Conservation (phyloP, 2,329 filamentous ascomycete species). For the Diaporthe helianthi region DNA sequence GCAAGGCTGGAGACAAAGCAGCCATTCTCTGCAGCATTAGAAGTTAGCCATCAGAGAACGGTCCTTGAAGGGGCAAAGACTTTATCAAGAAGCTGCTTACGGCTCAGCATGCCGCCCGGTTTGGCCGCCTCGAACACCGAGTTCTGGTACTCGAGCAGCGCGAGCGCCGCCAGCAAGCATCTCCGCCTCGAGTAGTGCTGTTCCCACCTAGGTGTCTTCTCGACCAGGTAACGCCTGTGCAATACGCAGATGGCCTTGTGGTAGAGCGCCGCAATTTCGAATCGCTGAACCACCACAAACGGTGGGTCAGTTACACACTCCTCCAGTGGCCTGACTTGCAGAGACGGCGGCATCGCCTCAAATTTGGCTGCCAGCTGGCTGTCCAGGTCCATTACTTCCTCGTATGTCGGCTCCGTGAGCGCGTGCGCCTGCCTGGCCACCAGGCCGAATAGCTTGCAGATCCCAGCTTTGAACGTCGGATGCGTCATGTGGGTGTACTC, state of each 20-base stretch:
- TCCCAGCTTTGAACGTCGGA: slow-evolving; percentile 56
- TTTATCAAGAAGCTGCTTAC: too few species aligned
- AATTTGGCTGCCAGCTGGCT: slow-evolving; percentile 53
- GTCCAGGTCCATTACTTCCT: slow-evolving; percentile 58
- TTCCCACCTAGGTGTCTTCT: slow-evolving; percentile 49
- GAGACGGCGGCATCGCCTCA: slow-evolving; percentile 53
- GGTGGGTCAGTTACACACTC: slow-evolving; percentile 58
- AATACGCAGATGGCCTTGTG: slow-evolving; percentile 63
- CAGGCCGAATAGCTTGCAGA: slow-evolving; percentile 57
- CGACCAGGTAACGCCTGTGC: slow-evolving; percentile 60
- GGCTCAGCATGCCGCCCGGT: slow-evolving; percentile 60
- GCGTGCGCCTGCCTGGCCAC: slow-evolving; percentile 59
- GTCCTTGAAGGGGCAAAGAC: too few species aligned
- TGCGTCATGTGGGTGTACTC: slow-evolving; percentile 68
- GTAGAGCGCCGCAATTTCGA: slow-evolving; percentile 59
- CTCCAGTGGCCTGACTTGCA: slow-evolving; percentile 56
- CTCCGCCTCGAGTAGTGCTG: slow-evolving; percentile 60
- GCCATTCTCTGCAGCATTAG: too few species aligned
- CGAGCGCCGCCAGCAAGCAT: slow-evolving; percentile 57
- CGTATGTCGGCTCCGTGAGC: slow-evolving; percentile 54
- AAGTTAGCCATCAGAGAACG: too few species aligned
- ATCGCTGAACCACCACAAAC: slow-evolving; percentile 57
- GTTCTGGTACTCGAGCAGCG: slow-evolving; percentile 56
- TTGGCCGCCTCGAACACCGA: slow-evolving; percentile 56
- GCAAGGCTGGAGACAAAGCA: slow-evolving; percentile 66